Conservation (phyloP, 768 basidiomycete genomes). For the Tubosaeta brunneosetosa region DNA sequence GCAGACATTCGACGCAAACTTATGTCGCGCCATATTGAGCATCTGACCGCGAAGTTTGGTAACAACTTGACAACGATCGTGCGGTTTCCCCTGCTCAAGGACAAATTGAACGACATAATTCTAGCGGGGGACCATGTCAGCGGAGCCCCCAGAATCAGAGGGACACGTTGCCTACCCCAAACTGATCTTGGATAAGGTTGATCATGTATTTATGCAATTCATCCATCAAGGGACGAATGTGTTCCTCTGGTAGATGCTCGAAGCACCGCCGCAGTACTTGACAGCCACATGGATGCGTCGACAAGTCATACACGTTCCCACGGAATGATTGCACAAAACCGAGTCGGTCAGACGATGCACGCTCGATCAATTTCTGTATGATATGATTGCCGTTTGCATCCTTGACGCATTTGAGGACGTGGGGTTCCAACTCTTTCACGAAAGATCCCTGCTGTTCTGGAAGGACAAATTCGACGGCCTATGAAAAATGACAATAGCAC, state of each 20-base stretch:
- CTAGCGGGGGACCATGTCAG: slow-evolving; percentile 35
- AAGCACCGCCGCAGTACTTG: slow-evolving; percentile 92
- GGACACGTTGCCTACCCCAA: slow-evolving; percentile 56
- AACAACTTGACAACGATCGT: slow-evolving; percentile 66
- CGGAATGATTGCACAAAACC: slow-evolving; percentile 71
- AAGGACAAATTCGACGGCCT: slow-evolving; percentile 82
- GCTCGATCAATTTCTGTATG: slow-evolving; percentile 84
- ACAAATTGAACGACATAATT: slow-evolving; percentile 96
- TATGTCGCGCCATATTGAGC: slow-evolving; percentile 75
- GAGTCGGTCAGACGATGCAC: slow-evolving; percentile 70
- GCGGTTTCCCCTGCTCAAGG: slow-evolving; percentile 69
- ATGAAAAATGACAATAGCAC: slow-evolving; percentile 8
- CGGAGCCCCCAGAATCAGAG: neutral
- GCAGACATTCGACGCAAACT: slow-evolving; percentile 94
- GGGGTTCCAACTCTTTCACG: slow-evolving; percentile 72
- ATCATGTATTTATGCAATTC: slow-evolving; percentile 72
- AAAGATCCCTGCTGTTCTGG: slow-evolving; percentile 75
- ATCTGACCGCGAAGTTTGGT: slow-evolving; percentile 72
- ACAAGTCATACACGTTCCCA: slow-evolving; percentile 73
- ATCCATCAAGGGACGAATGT: slow-evolving; percentile 68
- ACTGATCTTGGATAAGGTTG: slow-evolving; percentile 84
- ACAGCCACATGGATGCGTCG: slow-evolving; percentile 90
- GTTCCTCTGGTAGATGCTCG: slow-evolving; percentile 70
- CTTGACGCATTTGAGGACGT: slow-evolving; percentile 81
- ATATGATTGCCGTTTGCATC: slow-evolving; percentile 96